Evolutionary conservation across 2,329 filamentous ascomycete species (phyloP).

Genomic region (Stachybotrys echinatus): DNA sequence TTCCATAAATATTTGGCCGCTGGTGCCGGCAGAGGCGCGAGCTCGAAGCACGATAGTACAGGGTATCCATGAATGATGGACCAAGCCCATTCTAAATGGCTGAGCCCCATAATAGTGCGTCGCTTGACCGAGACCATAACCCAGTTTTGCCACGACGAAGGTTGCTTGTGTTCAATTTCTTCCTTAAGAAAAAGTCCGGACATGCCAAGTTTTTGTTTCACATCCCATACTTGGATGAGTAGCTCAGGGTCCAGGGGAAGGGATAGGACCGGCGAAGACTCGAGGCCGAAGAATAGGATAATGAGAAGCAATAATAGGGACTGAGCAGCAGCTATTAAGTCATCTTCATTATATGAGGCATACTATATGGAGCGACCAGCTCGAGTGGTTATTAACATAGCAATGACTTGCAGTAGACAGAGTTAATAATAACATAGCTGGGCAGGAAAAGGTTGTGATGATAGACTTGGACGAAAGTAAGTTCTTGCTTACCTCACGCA

Average conservation of each 20-base stretch:
- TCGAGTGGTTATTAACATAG: not conserved
- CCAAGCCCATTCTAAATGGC: constrained; percentile 13
- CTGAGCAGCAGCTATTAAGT: constrained; percentile 6
- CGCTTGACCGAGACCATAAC: constrained; percentile 10
- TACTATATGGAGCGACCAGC: constrained; percentile 2
- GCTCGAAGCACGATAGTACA: constrained; percentile 11
- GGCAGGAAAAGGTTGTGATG: too few relatives aligned
- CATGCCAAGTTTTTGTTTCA: constrained; percentile 7
- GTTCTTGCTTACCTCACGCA: constrained; percentile 3
- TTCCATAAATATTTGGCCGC: constrained; percentile 8
- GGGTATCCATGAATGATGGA: constrained; percentile 10
- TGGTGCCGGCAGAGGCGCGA: constrained; percentile 9
- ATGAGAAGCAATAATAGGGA: constrained; percentile 7
- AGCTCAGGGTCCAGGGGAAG: constrained; percentile 3
- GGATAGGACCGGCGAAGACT: not conserved
- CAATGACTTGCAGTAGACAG: too few relatives aligned
- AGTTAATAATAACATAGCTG: too few relatives aligned
- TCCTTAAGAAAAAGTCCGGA: constrained; percentile 8
- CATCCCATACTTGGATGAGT: constrained; percentile 9
- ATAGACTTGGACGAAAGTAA: not conserved
- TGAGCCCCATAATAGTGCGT: constrained; percentile 9
- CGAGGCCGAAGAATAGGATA: constrained; percentile 4
- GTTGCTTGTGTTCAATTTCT: constrained; percentile 4
- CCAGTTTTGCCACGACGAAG: constrained; percentile 9
- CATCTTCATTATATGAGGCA: not conserved